Evolutionary conservation across 495 filamentous ascomycete genomes (phyloP).

Genomic region (Letharia lupina): DNA sequence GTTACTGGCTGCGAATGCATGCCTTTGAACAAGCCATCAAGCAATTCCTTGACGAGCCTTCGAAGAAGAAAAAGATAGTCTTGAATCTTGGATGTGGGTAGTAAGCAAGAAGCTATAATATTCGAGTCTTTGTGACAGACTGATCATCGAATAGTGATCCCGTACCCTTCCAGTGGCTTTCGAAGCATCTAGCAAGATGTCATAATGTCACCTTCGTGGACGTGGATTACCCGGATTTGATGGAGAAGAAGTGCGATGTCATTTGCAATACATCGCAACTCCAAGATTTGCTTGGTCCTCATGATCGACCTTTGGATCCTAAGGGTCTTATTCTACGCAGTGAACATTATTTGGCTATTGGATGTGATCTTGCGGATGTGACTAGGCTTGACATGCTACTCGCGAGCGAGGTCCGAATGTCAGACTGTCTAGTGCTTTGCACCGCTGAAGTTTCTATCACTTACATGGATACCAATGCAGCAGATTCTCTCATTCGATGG

Average conservation of each 20-base stretch:
- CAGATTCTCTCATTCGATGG: constrained; percentile 67
- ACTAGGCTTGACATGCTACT: constrained; percentile 48
- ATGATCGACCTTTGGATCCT: constrained; percentile 38
- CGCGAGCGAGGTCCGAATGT: constrained; percentile 43
- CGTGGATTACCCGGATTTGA: constrained; percentile 77
- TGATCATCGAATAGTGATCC: constrained; percentile 56
- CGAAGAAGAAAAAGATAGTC: constrained; percentile 60
- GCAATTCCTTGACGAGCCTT: constrained; percentile 54
- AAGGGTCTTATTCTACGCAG: constrained; percentile 50
- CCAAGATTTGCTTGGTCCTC: constrained; percentile 38
- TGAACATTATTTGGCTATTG: constrained; percentile 65
- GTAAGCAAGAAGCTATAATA: constrained; percentile 43
- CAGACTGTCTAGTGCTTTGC: constrained; percentile 59
- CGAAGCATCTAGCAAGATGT: constrained; percentile 48
- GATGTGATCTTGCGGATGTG: constrained; percentile 71
- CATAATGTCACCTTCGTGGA: constrained; percentile 63
- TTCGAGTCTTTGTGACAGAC: neutral
- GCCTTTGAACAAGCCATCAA: constrained; percentile 65
- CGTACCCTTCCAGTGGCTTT: constrained; percentile 75
- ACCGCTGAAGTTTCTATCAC: constrained; percentile 84
- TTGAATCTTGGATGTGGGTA: constrained; percentile 88
- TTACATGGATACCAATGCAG: constrained; percentile 73
- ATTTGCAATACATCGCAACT: constrained; percentile 56
- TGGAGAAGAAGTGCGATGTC: constrained; percentile 60
- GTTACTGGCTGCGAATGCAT: constrained; percentile 79